phyloP scores from a whole-genome alignment of 352 stramenopile genomes.

The Globisporangium paddicum region DNA sequence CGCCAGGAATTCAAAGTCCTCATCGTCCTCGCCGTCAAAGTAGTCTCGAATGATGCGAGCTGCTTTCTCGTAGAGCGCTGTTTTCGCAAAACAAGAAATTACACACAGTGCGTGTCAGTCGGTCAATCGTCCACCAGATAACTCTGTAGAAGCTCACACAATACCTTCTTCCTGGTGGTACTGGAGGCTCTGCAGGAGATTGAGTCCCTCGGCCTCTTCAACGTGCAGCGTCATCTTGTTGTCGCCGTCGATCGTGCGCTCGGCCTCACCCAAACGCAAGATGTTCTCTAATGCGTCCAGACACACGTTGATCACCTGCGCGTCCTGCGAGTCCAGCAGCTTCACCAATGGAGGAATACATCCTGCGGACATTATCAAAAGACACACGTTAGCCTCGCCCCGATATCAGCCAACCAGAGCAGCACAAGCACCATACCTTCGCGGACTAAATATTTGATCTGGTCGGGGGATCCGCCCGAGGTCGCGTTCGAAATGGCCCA shows the following conservation, averaged over 20 bases:
- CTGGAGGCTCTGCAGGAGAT: conserved; percentile 97
- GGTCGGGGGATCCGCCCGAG: conserved; percentile 74
- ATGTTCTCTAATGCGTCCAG: conserved; percentile 97
- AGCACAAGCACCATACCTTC: conserved; percentile 52
- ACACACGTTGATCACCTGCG: conserved; percentile 96
- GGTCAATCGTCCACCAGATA: neutral
- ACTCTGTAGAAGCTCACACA: too few relatives aligned
- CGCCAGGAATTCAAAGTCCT: conserved; percentile 74
- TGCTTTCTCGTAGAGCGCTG: conserved; percentile 92
- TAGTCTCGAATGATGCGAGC: conserved; percentile 96
- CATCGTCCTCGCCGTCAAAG: conserved; percentile 97
- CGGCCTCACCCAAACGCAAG: conserved; percentile 81
- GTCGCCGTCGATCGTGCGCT: conserved; percentile 75
- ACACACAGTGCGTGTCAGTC: neutral
- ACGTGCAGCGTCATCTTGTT: conserved; percentile 97
- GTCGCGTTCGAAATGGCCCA: conserved; percentile 54
- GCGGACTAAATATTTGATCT: conserved; percentile 97
- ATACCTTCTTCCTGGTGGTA: conserved; percentile 96
- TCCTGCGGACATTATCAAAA: conserved; percentile 24
- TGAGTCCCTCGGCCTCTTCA: conserved; percentile 94
- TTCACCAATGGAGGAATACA: conserved; percentile 97
- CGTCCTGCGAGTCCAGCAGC: conserved; percentile 89
- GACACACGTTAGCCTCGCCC: neutral
- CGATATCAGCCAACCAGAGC: neutral
- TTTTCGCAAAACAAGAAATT: neutral